Conservation (phyloP, 257 asterid species). For the Orobanche coerulescens region DNA sequence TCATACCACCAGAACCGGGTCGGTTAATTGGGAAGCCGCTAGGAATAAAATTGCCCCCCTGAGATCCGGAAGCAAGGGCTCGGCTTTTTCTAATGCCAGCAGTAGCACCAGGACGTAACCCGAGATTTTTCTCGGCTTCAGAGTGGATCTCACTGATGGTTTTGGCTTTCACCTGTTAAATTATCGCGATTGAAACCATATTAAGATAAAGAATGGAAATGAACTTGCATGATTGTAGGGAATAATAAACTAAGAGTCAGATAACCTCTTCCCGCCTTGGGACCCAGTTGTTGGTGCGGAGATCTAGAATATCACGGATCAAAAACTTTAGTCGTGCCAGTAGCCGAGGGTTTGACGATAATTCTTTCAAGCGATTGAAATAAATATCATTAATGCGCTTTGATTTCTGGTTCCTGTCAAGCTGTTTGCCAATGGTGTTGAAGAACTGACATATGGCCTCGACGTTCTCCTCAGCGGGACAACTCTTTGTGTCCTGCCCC, state of each 20-base stretch:
- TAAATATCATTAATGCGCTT: slow-evolving; percentile 60
- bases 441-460: slow-evolving; percentile 98
- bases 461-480: slow-evolving; percentile 93
- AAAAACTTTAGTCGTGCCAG: slow-evolving; percentile 74
- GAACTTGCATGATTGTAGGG: not conserved
- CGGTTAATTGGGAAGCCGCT: slow-evolving; percentile 65
- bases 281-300: slow-evolving; percentile 72
- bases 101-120: slow-evolving; percentile 91
- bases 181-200: not conserved
- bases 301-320: slow-evolving; percentile 78
- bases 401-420: slow-evolving; percentile 70
- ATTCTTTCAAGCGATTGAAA: slow-evolving; percentile 63
- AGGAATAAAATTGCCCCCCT: slow-evolving; percentile 47
- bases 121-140: slow-evolving; percentile 89
- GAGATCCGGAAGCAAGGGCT: slow-evolving; percentile 43
- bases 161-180: slow-evolving; percentile 75
- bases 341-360: slow-evolving; percentile 68
- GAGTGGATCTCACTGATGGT: slow-evolving; percentile 85
- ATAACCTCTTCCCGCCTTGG: slow-evolving; percentile 94
- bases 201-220: not conserved
- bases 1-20: slow-evolving; percentile 88
- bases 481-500: slow-evolving; percentile 53
- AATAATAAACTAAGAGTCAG: not conserved
- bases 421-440: slow-evolving; percentile 88
- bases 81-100: slow-evolving; percentile 73